These are phyloP conservation scores for Auriscalpium orientale DNA, from an alignment of 768 basidiomycete genomes.

Conservation along the genomic window DNA sequence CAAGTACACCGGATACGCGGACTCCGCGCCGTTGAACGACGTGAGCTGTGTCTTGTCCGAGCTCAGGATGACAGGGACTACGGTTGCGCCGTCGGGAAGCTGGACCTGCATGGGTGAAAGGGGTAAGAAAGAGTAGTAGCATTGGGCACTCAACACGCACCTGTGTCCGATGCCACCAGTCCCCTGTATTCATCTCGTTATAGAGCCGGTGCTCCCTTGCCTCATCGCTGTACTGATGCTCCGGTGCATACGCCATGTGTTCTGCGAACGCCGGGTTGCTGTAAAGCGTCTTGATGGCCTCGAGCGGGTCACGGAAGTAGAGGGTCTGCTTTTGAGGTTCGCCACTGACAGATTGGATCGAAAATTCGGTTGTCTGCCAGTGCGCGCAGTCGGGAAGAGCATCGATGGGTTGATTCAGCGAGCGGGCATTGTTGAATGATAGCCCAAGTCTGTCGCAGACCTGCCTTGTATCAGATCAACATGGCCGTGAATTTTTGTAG, in stretches of 20 bases:
- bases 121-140: not conserved
- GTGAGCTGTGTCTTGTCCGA: conserved; percentile 18
- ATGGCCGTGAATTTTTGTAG: not conserved
- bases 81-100: conserved; percentile 3
- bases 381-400: not conserved
- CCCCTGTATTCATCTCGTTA: conserved; percentile 7
- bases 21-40: conserved; percentile 13
- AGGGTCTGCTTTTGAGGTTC: not conserved
- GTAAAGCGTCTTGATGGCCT: conserved; percentile 2
- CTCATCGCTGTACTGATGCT: conserved; percentile 1
- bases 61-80: conserved; percentile 13
- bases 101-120: not conserved
- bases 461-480: not conserved
- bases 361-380: not conserved
- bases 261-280: not conserved
- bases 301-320: conserved; percentile 5
- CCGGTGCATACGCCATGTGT: conserved; percentile 1
- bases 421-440: not conserved
- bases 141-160: not conserved
- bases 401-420: not conserved
- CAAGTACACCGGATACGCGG: conserved; percentile 26
- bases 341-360: not conserved
- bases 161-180: conserved; percentile 11
- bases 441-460: conserved; percentile 1
- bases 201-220: not conserved